Evolutionary conservation across 2,329 filamentous ascomycete genomes (phyloP), one percentile per base, ranked within the genome.

Genomic region (Exophiala xenobiotica): DNA sequence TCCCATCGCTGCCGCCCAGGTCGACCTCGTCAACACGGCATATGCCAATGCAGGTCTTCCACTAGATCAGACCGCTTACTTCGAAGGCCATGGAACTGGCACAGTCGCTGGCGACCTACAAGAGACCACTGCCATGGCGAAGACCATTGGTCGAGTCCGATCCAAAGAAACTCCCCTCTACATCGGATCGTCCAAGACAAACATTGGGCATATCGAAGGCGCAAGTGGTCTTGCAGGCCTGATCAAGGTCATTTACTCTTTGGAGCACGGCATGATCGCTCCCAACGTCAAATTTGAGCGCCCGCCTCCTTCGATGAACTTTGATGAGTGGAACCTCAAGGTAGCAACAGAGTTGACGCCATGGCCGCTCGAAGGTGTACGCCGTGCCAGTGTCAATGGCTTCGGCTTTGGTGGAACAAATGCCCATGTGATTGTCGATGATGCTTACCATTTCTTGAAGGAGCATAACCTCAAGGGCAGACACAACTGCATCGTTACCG

Each of bases 271-370:
- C 19, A 24, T 53, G 20, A 41, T 58, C 8, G 35, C 46, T 8
- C 72, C 74, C 1, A 75, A 73, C 53, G 62, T 61, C 31, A 68
- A 73, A 37, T 76, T 74, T 39, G 60, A 67, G 18, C 68, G 60
- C 12, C 59, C 64, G 1, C 77, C 76, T 35, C 57, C 65, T 0
- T 63, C 62, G 31, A 33, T 50, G 14, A 20, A n/a, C 8, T 35
- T 50, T 12, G 41, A 46, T 9, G 50, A 46, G 2, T 49, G 45
- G 45, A 46, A 47, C 14, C 37, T 56, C 9, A 23, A 11, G 4
- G 9, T 56, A 11, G 43, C 50, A 12, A 29, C 35, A 11, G 27
- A 47, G 8, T 6, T 42, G 6, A 47, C 40, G n/a, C 44, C 53
- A 18, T 59, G 53, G 53, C 53, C 56, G 14, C 11, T 18, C 2